Base-by-base conservation (phyloP, 805 yeast species). In the Saturnispora saitoi region DNA sequence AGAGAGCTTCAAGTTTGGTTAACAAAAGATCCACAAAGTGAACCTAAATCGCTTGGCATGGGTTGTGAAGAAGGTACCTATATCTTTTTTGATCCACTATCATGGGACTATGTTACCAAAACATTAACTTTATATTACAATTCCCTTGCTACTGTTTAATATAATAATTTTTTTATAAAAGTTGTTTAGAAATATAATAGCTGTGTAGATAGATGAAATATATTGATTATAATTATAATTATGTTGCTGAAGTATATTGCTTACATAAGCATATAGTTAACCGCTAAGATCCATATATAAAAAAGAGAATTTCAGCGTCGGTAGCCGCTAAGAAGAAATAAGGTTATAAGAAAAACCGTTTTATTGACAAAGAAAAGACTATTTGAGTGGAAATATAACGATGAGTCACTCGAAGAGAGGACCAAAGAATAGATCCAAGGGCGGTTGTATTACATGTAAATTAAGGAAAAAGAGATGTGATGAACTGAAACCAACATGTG, bases 1-100 rank as follows among this genome's bases (percentile, higher is more conserved):
- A 91, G 89, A 68, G 95, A 88, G 52, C 76, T 93, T 49, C 95
- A 90, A 69, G 89, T 93, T 45, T 93, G 99, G 99, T 70, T 93
- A 51, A 93, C 99, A 11, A 93, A 93, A 65, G 96, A 89, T 59
- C 86, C 95, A 28, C 78, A 80, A 58, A 81, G 81, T 52, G 98
- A 91, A 64, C 96, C 97, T 1, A 26, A 86, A 14, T 86, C 88
- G 51, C 78, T 84, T 31, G 83, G 83, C 32, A 91, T 86, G 49
- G 75, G 71, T 32, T 87, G 90, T 48, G 99, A 93, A 67, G 77
- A 91, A 52, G 98, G 99, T 1, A 81, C 89, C 9, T 93, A 93
- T 63, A 82, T 90, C 22, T 91, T 93, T 65, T 93, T 93, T 63
- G 98, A 93, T 61, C 97, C 98, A 4, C 86, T 83, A 56, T 80